Evolutionary conservation across 345 rosid species (phyloP).

Genomic region (Garcia nutans): DNA sequence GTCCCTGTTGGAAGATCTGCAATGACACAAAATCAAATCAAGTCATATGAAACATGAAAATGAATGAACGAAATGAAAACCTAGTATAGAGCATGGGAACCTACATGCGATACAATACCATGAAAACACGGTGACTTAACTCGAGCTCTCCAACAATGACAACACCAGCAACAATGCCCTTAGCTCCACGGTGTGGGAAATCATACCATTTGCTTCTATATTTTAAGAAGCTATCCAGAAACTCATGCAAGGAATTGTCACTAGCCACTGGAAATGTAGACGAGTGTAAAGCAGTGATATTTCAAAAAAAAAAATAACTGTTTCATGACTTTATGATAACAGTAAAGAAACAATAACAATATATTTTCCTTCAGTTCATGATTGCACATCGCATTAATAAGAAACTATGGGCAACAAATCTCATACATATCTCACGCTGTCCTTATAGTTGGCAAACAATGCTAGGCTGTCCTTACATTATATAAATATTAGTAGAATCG

Average conservation of each 20-base stretch:
- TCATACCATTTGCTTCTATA: conserved; percentile 96
- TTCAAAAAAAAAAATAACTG: background rate
- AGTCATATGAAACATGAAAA: background rate
- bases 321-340: background rate
- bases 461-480: background rate
- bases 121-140: conserved; percentile 75
- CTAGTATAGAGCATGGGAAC: conserved; percentile 24
- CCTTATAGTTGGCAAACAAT: background rate
- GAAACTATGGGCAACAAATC: too few species aligned
- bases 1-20: conserved; percentile 87
- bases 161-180: conserved; percentile 81
- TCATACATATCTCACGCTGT: background rate
- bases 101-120: conserved; percentile 89
- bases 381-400: too few species aligned
- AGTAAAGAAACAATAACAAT: background rate
- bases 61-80: background rate
- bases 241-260: conserved; percentile 69
- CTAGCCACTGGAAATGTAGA: conserved; percentile 54
- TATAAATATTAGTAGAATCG: background rate
- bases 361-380: too few species aligned
- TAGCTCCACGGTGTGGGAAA: conserved; percentile 83
- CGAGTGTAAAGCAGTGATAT: background rate
- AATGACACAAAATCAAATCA: conserved; percentile 1
- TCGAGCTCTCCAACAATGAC: conserved; percentile 82
- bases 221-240: conserved; percentile 76